Evolutionary conservation across 805 yeast species (phyloP).

Genomic region (Starmerella floricola): DNA sequence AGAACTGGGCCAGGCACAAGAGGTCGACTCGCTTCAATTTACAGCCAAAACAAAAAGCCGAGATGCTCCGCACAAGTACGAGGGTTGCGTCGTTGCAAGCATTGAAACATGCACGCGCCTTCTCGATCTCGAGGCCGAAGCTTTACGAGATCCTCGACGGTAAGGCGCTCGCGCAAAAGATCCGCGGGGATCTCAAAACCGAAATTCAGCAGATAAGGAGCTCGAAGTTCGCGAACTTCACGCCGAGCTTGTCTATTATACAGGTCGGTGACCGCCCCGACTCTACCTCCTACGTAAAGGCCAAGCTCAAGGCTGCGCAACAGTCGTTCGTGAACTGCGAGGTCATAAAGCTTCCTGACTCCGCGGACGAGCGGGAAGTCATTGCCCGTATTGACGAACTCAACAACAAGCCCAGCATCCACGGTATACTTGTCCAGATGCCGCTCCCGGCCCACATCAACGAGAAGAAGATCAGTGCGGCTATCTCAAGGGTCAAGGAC

Average conservation of each 20-base stretch:
- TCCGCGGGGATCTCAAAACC: constrained; percentile 41
- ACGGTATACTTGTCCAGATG: constrained; percentile 80
- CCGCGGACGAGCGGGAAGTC: constrained; percentile 44
- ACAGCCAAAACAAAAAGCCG: background rate
- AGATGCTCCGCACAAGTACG: background rate
- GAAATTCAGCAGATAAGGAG: constrained; percentile 39
- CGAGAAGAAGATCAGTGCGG: constrained; percentile 65
- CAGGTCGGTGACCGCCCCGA: constrained; percentile 90
- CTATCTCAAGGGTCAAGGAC: constrained; percentile 74
- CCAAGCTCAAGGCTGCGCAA: constrained; percentile 79
- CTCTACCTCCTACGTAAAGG: constrained; percentile 80
- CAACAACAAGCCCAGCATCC: constrained; percentile 62
- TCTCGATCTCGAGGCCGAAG: constrained; percentile 2
- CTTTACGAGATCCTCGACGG: constrained; percentile 40
- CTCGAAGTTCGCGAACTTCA: constrained; percentile 37
- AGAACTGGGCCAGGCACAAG: background rate
- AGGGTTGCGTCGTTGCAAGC: background rate
- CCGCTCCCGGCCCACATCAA: constrained; percentile 76
- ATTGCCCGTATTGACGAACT: constrained; percentile 47
- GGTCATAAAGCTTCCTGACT: constrained; percentile 51
- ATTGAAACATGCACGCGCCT: background rate
- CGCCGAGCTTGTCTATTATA: constrained; percentile 67
- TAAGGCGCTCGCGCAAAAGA: constrained; percentile 40
- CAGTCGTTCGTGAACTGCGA: constrained; percentile 67
- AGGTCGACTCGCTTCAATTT: background rate